Conservation (phyloP, 2,329 filamentous ascomycete species). For the Beauveria pseudobassiana region DNA sequence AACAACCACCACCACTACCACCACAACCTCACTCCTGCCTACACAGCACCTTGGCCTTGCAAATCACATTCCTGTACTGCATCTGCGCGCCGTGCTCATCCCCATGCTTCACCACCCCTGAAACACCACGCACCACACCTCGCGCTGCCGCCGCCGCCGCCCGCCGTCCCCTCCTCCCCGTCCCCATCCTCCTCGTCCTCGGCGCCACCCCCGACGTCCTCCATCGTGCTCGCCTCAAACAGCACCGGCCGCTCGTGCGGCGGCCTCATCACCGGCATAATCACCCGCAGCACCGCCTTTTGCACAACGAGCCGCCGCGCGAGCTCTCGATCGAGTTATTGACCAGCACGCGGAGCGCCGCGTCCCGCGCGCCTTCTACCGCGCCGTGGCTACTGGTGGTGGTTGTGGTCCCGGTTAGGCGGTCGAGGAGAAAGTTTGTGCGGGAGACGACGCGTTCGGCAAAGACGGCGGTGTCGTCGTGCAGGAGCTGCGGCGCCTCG, state of each 20-base stretch:
- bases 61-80: constrained; percentile 55
- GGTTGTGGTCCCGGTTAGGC: constrained; percentile 33
- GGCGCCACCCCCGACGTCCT: constrained; percentile 57
- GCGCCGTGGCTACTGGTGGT: neutral
- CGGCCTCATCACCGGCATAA: constrained; percentile 43
- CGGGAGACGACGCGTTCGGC: constrained; percentile 36
- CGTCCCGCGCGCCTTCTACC: constrained; percentile 35
- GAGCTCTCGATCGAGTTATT: constrained; percentile 46
- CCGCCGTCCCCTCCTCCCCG: constrained; percentile 25
- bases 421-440: constrained; percentile 42
- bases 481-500: constrained; percentile 39
- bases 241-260: constrained; percentile 42
- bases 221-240: constrained; percentile 56
- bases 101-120: constrained; percentile 55
- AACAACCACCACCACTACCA: too few relatives aligned
- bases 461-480: constrained; percentile 35
- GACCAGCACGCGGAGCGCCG: constrained; percentile 45
- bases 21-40: constrained; percentile 27
- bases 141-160: constrained; percentile 33
- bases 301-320: constrained; percentile 50
- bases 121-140: constrained; percentile 56
- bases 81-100: constrained; percentile 56
- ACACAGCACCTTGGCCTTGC: constrained; percentile 60
- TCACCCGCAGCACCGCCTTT: constrained; percentile 48
- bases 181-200: constrained; percentile 51